Evolutionary conservation across 129 eudicot species (phyloP), one percentile per base, ranked within the genome.

Genomic region (Flaveria brownii): DNA sequence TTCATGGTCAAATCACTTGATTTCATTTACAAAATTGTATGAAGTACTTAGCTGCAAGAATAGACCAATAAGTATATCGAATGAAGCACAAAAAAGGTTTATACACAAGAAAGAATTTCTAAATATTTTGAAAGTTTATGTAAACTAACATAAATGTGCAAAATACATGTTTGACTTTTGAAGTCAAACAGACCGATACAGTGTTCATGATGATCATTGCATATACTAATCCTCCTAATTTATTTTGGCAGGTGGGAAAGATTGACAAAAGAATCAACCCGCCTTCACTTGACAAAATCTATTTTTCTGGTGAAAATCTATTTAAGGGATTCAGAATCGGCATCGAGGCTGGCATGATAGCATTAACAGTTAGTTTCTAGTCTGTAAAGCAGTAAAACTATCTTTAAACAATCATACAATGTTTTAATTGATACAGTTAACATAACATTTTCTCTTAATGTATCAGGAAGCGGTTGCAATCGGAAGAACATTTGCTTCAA

Each of bases 391-490:
- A n/a, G n/a, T n/a, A n/a, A 36, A 36, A 36, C 39, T 4, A 33
- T 3, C 39, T n/a, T 43, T 13, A 1, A 71, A 54, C 3, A 63
- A 26, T 64, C 46, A 14, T 70, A 6, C 16, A 1, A 9, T 4
- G 26, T 4, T 49, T 65, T 17, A 0, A 14, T 23, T 54, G 20
- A 6, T 16, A 20, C 10, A 30, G 55, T 42, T 8, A 45, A 36
- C n/a, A 45, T 45, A 36, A 5, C 41, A 39, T 46, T 50, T 12
- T 15, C 13, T 2, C 7, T 18, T 45, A 39, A 41, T 81, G 4
- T 64, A n/a, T 56, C 78, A 88, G 97, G 97, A 91, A 91, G 97
- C 97, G 7, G 92, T 86, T 22, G 97, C 97, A 15, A 91, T 91
- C 16, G 97, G 97, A 66, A 88, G 95, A 88, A 88, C 97, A 28